Evolutionary conservation across 2,329 filamentous ascomycete species (phyloP), one percentile per base, ranked within the genome.

Genomic region (Claviceps citrina): DNA sequence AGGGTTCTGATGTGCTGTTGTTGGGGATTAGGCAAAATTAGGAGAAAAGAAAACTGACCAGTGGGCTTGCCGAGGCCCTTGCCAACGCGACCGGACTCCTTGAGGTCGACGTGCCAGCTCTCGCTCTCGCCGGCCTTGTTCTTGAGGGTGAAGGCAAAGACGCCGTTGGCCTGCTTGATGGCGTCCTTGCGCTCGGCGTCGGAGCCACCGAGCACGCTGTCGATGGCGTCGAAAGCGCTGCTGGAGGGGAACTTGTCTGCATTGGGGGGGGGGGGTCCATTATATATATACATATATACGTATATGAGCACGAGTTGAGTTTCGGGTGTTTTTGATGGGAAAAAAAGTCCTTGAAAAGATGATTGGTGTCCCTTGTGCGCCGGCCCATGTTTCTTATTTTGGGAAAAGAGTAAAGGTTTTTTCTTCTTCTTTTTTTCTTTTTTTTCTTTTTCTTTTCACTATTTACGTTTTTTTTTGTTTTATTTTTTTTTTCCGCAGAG

Each of bases 31-130:
- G 9, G 5, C 27, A 31, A 7, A 18, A 19, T 9, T 9, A 18
- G 3, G 7, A 16, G 5, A 30, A 13, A 18, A 13, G 25, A 9
- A 38, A 22, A 63, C 76, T 55, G 60, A 93, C 85, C 84, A 58
- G 78, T 84, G 31, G 89, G 78, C 68, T 95, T 94, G 50, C 73
- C 74, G 20, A 73, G 59, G 41, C 91, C 91, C 57, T 81, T 81
- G 52, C 73, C 81, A 31, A 94, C 87, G 41, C 72, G 73, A 47
- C 91, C 91, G 46, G 79, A 81, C 55, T 93, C 74, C 72, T 95
- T 95, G 46, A 98, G 76, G 61, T 98, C 91, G 51, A 98, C 84
- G 67, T 93, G 76, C 91, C 91, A 98, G 65, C 76, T 82, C 54
- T 84, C 78, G 43, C 78, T 78, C 61, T 87, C 75, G 52, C 84